Evolutionary conservation across 1,139 yeast species (phyloP).

Genomic region (Yamadazyma conglobata): DNA sequence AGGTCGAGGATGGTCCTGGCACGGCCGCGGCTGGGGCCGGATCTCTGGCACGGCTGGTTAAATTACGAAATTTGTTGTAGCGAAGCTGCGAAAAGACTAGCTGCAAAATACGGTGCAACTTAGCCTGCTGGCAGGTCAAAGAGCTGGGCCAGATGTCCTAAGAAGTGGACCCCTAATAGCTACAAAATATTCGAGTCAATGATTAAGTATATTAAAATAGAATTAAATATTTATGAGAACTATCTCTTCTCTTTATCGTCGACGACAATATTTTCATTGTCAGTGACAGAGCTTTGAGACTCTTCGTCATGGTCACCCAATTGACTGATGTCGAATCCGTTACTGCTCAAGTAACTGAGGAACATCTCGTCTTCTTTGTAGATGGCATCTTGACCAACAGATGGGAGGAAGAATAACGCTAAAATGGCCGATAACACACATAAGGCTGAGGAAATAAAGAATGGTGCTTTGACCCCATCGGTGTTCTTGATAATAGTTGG

Average conservation of each 20-base stretch:
- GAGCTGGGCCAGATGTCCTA: no score
- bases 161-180: no score
- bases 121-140: no score
- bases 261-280: constrained; percentile 7
- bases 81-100: no score
- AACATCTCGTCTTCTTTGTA: constrained; percentile 73
- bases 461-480: constrained; percentile 69
- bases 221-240: no score
- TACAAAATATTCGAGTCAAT: no score
- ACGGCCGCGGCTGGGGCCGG: constrained; percentile 3
- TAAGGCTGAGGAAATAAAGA: constrained; percentile 75
- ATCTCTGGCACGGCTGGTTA: constrained; percentile 2
- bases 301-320: constrained; percentile 36
- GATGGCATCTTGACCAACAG: constrained; percentile 80
- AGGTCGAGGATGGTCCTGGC: background rate
- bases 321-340: constrained; percentile 56
- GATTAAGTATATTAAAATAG: no score
- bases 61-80: constrained; percentile 6
- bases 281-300: constrained; percentile 11
- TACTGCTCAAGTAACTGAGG: constrained; percentile 53
- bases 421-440: constrained; percentile 70
- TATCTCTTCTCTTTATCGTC: constrained; percentile 4
- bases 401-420: constrained; percentile 71
- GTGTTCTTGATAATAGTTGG: constrained; percentile 58
- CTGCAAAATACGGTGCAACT: no score